Base-by-base conservation (phyloP, 1,284 basidiomycete genomes). In the Takashimella tepidaria region DNA sequence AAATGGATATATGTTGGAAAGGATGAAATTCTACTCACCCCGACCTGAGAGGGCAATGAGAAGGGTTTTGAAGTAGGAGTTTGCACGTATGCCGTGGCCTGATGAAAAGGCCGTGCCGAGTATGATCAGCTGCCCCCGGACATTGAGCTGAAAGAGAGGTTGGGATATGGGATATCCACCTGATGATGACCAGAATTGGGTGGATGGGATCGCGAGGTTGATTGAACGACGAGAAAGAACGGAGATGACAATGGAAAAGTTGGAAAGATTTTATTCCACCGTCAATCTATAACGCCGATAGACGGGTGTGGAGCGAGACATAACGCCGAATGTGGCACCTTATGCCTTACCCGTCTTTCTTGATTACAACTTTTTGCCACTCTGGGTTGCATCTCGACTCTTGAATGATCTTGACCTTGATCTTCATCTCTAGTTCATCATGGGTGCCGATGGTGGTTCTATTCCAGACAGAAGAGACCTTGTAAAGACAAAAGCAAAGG, bases 381-480 rank as follows among this genome's bases (percentile, higher is more conserved):
- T 50, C 52, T 50, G 31, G n/a, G 47, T 26, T 13, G 41, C 26
- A 5, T 26, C 41, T 8, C 41, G 11, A 23, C 45, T 49, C 41
- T 45, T 26, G 10, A 49, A 50, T 26, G 22, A 46, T 11, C 47
- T 23, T 24, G n/a, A n/a, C n/a, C n/a, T n/a, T n/a, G n/a, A n/a
- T n/a, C n/a, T n/a, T n/a, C n/a, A n/a, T n/a, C n/a, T n/a, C n/a
- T n/a, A 50, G 13, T 11, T 47, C 49, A 43, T 11, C 43, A 74
- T 75, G 73, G 73, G 73, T 56, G 72, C 72, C 45, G 74, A 76
- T 59, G 74, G 74, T 47, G 74, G 74, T 41, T 75, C 73, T 2
- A 74, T 77, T 49, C 76, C 75, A 16, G 72, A 76, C 55, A 61
- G 76, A 51, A 57, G 72, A 13, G 76, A 77, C 57, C 65, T 77